Evolutionary conservation across 108 stramenopile species (phyloP), one percentile per base, ranked within the genome.

Genomic region (Seminavis robusta): DNA sequence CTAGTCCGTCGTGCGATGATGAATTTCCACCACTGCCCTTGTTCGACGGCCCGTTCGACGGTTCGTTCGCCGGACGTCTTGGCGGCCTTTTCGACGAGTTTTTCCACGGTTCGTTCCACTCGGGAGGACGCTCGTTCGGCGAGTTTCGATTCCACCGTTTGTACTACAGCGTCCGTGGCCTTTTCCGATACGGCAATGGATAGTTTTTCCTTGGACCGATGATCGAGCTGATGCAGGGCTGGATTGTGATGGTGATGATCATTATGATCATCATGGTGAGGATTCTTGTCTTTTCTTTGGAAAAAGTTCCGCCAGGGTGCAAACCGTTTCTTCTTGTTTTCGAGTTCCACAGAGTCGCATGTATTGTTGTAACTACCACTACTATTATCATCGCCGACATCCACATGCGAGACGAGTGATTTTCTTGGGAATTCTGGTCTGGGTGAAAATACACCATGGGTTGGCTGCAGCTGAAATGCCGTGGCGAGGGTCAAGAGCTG

Each of bases 181-280:
- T 55, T 16, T 24, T 55, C 37, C 23, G 54, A 25, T 9, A 48
- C 11, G 16, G 25, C 42, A 46, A 45, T 3, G 44, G 29, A 28
- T 8, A 28, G 19, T 32, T 59, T 56, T 59, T 59, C 57, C 43
- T 46, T 30, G 29, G 57, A 42, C 11, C 57, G 57, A 19, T 59
- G 57, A 10, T 59, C 43, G 17, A 46, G 44, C 33, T 59, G 57
- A 39, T 59, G 57, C 26, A 59, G 23, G 25, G 57, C 57, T 16
- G 41, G 34, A 19, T 59, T 28, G 5, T 32, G 23, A 11, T 46
- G 42, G 28, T 32, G 17, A 19, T 59, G 43, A 41, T 34, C 5
- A 10, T 37, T 4, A 16, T 8, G 4, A 53, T 37, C 21, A 24
- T 53, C 36, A 37, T 9, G 13, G 36, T 37, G 9, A 11, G 36